phyloP scores from a whole-genome alignment of 176 grass and related monocot genomes.

The Pharus latifolius region DNA sequence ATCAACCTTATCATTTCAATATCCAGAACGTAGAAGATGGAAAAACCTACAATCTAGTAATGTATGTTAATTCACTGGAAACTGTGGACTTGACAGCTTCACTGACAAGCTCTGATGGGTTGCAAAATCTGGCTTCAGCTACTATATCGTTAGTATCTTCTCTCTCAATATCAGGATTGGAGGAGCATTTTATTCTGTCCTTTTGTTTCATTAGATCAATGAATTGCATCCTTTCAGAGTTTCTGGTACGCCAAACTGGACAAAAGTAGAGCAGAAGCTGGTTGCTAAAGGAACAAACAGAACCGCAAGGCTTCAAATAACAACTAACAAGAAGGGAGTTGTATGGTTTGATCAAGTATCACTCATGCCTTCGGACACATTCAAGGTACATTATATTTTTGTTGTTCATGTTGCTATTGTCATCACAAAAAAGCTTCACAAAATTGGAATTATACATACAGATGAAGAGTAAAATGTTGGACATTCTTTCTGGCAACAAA shows the following conservation, averaged over 20 bases:
- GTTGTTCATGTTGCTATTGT: neutral
- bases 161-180: neutral
- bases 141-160: slow-evolving; percentile 44
- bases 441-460: neutral
- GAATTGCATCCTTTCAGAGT: slow-evolving; percentile 13
- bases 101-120: slow-evolving; percentile 50
- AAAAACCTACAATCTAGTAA: slow-evolving; percentile 67
- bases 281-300: slow-evolving; percentile 30
- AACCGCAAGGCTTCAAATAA: slow-evolving; percentile 40
- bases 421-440: no score
- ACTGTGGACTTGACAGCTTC: slow-evolving; percentile 44
- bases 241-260: slow-evolving; percentile 28
- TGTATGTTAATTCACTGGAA: slow-evolving; percentile 56
- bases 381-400: slow-evolving; percentile 23
- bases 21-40: slow-evolving; percentile 91
- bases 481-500: slow-evolving; percentile 25
- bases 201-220: neutral
- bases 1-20: neutral
- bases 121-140: slow-evolving; percentile 43
- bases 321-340: slow-evolving; percentile 32
- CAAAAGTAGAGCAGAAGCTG: slow-evolving; percentile 32
- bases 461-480: slow-evolving; percentile 8
- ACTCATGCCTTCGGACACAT: slow-evolving; percentile 52
- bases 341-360: slow-evolving; percentile 63
- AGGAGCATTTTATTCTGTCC: neutral